Conservation (phyloP, 495 filamentous ascomycete species). For the Viridothelium virens region DNA sequence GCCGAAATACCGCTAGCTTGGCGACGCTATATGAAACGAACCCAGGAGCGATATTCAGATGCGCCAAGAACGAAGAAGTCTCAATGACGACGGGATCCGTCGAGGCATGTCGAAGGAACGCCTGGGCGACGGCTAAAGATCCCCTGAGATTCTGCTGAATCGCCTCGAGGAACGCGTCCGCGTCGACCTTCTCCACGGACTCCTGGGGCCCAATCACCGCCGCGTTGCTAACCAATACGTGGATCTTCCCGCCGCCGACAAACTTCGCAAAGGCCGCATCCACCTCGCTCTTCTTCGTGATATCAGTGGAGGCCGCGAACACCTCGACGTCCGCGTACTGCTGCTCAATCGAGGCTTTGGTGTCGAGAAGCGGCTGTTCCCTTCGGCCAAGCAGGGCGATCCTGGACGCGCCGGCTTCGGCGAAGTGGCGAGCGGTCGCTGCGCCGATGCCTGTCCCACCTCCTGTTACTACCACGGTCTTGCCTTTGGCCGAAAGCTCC, state of each 20-base stretch:
- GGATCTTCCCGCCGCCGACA: conserved; percentile 28
- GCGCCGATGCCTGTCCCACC: conserved; percentile 41
- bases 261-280: conserved; percentile 38
- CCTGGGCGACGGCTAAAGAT: conserved; percentile 34
- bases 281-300: conserved; percentile 39
- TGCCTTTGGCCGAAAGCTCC: conserved; percentile 13
- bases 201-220: conserved; percentile 33
- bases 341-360: conserved; percentile 29
- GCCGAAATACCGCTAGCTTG: conserved; percentile 38
- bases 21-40: conserved; percentile 37
- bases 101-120: conserved; percentile 38
- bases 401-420: conserved; percentile 36
- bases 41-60: conserved; percentile 32
- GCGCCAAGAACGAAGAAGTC: conserved; percentile 34
- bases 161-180: conserved; percentile 31
- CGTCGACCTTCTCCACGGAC: conserved; percentile 28
- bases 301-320: conserved; percentile 33
- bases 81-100: conserved; percentile 36
- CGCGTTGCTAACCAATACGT: conserved; percentile 32
- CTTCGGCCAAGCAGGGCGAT: conserved; percentile 29
- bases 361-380: conserved; percentile 31
- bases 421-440: conserved; percentile 39
- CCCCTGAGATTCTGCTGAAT: conserved; percentile 38
- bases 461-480: conserved; percentile 24
- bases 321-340: conserved; percentile 27